These are phyloP conservation scores for Clarireedia sp. DNA, from an alignment of 2,329 filamentous ascomycete genomes.

Conservation along the genomic window DNA sequence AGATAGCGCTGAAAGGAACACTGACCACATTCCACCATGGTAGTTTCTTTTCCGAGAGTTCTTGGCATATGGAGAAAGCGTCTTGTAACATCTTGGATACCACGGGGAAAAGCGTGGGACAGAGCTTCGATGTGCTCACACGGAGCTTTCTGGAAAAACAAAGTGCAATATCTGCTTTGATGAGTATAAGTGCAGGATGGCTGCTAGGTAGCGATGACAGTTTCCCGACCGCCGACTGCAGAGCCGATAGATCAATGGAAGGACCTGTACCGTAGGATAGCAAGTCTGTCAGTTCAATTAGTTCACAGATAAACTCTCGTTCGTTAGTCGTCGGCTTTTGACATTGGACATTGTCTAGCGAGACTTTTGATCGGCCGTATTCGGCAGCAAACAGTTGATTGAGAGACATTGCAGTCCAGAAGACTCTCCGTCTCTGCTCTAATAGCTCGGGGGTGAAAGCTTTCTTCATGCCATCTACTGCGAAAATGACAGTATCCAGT, in stretches of 20 bases:
- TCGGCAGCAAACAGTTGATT: conserved; percentile 19
- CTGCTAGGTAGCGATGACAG: background rate
- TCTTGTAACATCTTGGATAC: conserved; percentile 14
- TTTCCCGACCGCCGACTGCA: conserved; percentile 4
- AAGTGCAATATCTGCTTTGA: conserved; percentile 18
- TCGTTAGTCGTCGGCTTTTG: conserved; percentile 2
- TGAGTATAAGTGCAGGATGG: conserved; percentile 5
- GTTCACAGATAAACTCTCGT: conserved; percentile 13
- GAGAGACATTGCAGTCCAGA: conserved; percentile 18
- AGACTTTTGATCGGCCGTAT: conserved; percentile 19
- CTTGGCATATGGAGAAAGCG: conserved; percentile 14
- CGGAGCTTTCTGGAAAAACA: conserved; percentile 14
- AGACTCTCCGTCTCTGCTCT: conserved; percentile 15
- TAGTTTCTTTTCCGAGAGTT: conserved; percentile 9
- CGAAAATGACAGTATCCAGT: conserved; percentile 13
- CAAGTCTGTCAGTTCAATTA: conserved; percentile 13
- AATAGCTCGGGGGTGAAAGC: conserved; percentile 8
- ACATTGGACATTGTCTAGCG: conserved; percentile 15
- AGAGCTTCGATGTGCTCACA: conserved; percentile 7
- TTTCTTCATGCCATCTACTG: conserved; percentile 5
- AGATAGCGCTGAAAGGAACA: conserved; percentile 18
- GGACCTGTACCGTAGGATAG: conserved; percentile 7
- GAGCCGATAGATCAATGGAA: background rate
- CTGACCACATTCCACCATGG: conserved; percentile 22
- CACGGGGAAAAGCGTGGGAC: background rate